These are phyloP conservation scores for Solanum bulbocastanum DNA, from an alignment of 257 asterid species.

Conservation along the genomic window DNA sequence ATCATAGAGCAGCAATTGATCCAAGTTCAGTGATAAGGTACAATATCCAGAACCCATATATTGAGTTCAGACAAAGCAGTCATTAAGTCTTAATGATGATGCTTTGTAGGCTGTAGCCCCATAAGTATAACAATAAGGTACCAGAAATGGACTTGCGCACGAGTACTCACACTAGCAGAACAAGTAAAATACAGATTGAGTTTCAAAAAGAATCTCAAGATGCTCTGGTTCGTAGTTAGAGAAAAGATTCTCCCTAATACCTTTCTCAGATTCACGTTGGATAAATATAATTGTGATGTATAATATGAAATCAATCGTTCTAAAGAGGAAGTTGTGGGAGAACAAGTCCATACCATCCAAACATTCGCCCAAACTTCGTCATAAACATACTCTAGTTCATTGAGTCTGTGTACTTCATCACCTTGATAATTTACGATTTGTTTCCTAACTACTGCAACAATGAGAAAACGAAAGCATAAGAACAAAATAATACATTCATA, in stretches of 20 bases:
- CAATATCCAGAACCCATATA: not conserved
- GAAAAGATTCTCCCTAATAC: not conserved
- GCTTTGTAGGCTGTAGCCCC: not conserved
- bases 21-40: not conserved
- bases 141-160: not conserved
- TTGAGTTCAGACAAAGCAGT: not conserved
- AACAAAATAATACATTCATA: not conserved
- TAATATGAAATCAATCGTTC: not conserved
- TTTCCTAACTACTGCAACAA: slow-evolving; percentile 45
- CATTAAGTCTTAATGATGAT: not conserved
- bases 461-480: not conserved
- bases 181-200: not conserved
- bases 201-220: not conserved
- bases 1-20: not conserved
- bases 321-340: not conserved
- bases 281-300: not conserved
- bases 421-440: slow-evolving; percentile 65
- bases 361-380: slow-evolving; percentile 97
- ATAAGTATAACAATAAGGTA: not conserved
- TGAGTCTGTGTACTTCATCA: slow-evolving; percentile 62
- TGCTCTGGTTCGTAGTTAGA: not conserved
- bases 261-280: not conserved
- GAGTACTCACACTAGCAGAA: not conserved
- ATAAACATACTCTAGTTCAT: slow-evolving; percentile 78
- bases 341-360: slow-evolving; percentile 47